Base-by-base conservation (phyloP, 202 grass and related monocot genomes). In the Brachypodium distachyon region DNA sequence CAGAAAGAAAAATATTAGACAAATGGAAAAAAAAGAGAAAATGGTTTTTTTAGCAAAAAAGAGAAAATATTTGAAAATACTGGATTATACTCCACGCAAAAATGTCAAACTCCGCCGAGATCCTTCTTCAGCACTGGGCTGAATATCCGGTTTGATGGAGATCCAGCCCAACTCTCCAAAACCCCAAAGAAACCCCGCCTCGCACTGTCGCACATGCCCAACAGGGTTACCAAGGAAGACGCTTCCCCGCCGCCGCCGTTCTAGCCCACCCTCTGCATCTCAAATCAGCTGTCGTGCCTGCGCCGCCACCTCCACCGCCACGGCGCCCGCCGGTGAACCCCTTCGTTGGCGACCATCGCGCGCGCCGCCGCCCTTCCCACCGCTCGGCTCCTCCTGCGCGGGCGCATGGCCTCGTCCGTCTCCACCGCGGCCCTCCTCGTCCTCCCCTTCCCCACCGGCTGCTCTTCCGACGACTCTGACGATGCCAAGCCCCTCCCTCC, bases 391-490 rank as follows among this genome's bases (percentile, higher is more conserved):
- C 37, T 86, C 27, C 72, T 81, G 42, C 77, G 47, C 63, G 36
- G 61, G 63, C 58, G 84, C 77, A 86, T 81, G 84, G 62, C 32
- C 7, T 85, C 42, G 51, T 75, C 83, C 25, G 21, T 77, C 50
- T 73, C 83, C 48, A 38, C 67, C 37, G 70, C 70, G 25, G 61
- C 53, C 16, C 77, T 65, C 71, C 44, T 69, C 28, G 40, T 12
- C 41, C n/a, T 37, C 25, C 54, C 70, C 19, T 36, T 28, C 21
- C 44, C 53, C 10, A 27, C 51, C 23, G 25, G 25, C 26, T 53
- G 63, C 44, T 76, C 70, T 26, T 69, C 61, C 27, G 54, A 70
- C 13, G 83, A 86, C 2, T 75, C 70, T 3, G 83, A 86, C 54
- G 77, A 81, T 1, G 18, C 16, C 14, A 68, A 29, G 53, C 36